Evolutionary conservation across 345 rosid genomes (phyloP), one percentile per base, ranked within the genome.

Genomic region (Euphorbia pulcherrima): DNA sequence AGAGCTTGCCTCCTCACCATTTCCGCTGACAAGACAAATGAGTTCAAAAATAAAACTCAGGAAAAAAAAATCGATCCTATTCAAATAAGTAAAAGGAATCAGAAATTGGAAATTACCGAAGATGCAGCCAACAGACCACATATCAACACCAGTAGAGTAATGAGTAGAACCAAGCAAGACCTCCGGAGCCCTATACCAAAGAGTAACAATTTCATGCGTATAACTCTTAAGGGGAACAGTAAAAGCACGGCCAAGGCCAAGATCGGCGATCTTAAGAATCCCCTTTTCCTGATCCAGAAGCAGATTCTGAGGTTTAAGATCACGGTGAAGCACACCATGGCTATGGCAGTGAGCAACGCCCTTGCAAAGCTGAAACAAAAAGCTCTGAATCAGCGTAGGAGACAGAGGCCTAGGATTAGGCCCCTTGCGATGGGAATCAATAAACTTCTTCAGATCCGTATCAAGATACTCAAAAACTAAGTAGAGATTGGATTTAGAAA

Each of bases 41-140:
- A 3, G 3, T 10, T 0, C 23, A 33, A 58, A 30, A 8, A 4
- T 8, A 33, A 27, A 6, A 29, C 24, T 21, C n/a, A 7, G 10
- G 39, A 56, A 53, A 14, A 37, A 14, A 4, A 16, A 21, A n/a
- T n/a, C n/a, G n/a, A n/a, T n/a, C n/a, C n/a, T n/a, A n/a, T 33
- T 33, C 7, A 3, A 33, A 33, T 33, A 33, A 33, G 7, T 33
- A 2, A 54, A 16, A 0, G 64, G 40, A 61, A 44, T 4, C 13
- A 30, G 55, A 40, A 64, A n/a, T 1, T 9, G 51, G 20, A 17
- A n/a, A 64, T 53, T 73, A 89, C 90, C 96, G 3, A 90, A 93
- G 69, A 93, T 90, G 82, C 98, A 93, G 17, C 98, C 98, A 29
- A 93, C 97, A 18, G 98, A 93, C 98, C 98, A 93, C 78, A 93